Percentiles rank a stretch among this genome's conserved stretches.
These are phyloP conservation scores for Petunia secreta DNA, from an alignment of 257 asterid species.

Conservation along the genomic window DNA sequence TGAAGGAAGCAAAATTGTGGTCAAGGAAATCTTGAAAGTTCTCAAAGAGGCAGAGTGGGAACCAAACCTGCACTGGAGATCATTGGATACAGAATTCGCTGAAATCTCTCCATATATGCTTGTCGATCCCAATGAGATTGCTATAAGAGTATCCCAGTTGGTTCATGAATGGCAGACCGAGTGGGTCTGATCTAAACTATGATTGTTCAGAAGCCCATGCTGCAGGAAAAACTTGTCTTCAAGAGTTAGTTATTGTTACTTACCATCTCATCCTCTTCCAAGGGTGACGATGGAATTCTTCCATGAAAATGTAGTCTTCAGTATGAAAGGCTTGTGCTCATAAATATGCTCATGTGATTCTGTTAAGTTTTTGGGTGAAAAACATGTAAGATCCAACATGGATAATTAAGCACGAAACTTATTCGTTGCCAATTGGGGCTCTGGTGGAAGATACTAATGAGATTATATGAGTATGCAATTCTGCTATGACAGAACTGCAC, in stretches of 20 bases:
- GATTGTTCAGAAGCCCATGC: background rate
- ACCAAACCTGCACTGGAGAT: conserved; percentile 71
- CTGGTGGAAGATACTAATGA: no score
- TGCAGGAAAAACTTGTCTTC: background rate
- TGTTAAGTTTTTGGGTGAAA: no score
- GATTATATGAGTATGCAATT: no score
- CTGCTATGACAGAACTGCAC: no score
- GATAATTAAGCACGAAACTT: no score
- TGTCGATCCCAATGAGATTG: conserved; percentile 50
- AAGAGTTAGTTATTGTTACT: background rate
- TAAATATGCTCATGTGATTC: background rate
- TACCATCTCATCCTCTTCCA: no score
- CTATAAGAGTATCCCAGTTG: conserved; percentile 41
- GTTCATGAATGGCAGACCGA: conserved; percentile 55
- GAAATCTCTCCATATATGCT: conserved; percentile 59
- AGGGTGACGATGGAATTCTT: no score
- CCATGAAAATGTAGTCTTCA: no score
- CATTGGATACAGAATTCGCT: conserved; percentile 59
- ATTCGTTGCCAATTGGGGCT: no score
- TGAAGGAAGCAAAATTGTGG: conserved; percentile 67
- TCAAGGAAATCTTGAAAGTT: conserved; percentile 67
- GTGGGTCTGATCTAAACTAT: conserved; percentile 44
- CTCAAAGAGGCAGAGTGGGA: conserved; percentile 76
- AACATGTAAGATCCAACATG: no score
- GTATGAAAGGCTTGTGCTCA: background rate